Evolutionary conservation across 2,329 filamentous ascomycete species (phyloP), one percentile per base, ranked within the genome.

Genomic region (Colletotrichum cuscutae): DNA sequence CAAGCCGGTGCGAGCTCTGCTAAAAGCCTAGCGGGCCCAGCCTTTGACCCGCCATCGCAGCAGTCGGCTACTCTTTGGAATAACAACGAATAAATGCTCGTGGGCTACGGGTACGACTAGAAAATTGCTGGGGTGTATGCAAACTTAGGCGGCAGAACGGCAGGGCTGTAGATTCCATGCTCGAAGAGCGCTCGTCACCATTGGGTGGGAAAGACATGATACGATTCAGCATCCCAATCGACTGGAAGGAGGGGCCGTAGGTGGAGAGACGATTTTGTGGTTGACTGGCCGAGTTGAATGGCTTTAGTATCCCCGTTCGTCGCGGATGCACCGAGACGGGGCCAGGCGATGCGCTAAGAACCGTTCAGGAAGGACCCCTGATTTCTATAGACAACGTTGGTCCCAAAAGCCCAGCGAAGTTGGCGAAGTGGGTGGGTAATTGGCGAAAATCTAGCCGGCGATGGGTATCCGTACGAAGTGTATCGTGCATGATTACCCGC

Each of bases 151-250:
- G 63, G 46, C 42, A 49, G 13, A 49, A 52, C 28, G 64, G 35
- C 52, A 62, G 57, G 32, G 64, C 22, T 22, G n/a, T 28, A 35
- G 42, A 68, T 52, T 32, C 58, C 37, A 30, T 58, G 56, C 15
- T 59, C 52, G 42, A 58, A 22, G 26, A 28, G 49, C 22, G n/a
- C 26, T 56, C 37, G 6, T 42, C 37, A 32, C 52, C 59, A 59
- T 72, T 69, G 69, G 65, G 62, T 53, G 49, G 52, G 53, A 9
- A 30, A 15, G 35, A 49, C 7, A 70, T 61, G 66, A 72, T 72
- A 72, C 70, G 70, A 72, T 72, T 72, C 70, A 72, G 66, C 13
- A 72, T 70, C 54, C 70, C 70, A 70, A 72, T 70, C 70, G 66
- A 54, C 66, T 65, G 60, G 70, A 37, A 61, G 26, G 60, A 70